Percentiles rank a stretch among this genome's conserved stretches.
phyloP scores from a whole-genome alignment of 1,284 basidiomycete species.

The Ceratobasidium sp. region DNA sequence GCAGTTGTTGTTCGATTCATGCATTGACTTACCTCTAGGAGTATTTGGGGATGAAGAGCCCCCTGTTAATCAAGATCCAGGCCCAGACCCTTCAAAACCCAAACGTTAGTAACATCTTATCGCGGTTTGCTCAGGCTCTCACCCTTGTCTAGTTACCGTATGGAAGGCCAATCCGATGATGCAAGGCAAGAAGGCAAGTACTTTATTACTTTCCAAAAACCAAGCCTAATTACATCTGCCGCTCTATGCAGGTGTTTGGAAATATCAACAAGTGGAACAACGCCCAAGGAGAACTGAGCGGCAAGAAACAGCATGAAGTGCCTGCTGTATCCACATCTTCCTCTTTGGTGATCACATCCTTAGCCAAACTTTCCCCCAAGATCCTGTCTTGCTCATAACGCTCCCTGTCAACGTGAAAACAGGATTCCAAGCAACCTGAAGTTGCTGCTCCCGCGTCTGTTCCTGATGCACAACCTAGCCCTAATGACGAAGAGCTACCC shows the following conservation, averaged over 20 bases:
- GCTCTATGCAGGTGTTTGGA: slow-evolving; percentile 68
- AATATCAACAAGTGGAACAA: slow-evolving; percentile 96
- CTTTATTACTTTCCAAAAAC: slow-evolving; percentile 8
- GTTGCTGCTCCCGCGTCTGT: background rate
- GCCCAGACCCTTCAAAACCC: slow-evolving; percentile 32
- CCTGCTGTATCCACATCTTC: slow-evolving; percentile 45
- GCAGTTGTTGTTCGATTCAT: background rate
- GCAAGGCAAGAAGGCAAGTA: slow-evolving; percentile 86
- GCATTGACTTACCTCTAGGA: background rate
- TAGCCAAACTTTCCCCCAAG: slow-evolving; percentile 33
- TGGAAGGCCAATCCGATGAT: slow-evolving; percentile 82
- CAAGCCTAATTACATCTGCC: background rate
- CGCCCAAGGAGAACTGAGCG: slow-evolving; percentile 82
- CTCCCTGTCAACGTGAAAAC: slow-evolving; percentile 20
- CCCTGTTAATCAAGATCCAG: background rate
- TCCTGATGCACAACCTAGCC: slow-evolving; percentile 1
- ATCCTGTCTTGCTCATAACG: slow-evolving; percentile 28
- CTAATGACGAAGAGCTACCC: slow-evolving; percentile 37
- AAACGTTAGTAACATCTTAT: slow-evolving; percentile 16
- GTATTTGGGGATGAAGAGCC: slow-evolving; percentile 29
- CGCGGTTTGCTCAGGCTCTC: background rate
- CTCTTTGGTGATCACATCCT: slow-evolving; percentile 51
- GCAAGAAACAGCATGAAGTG: slow-evolving; percentile 48
- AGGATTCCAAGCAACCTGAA: slow-evolving; percentile 28
- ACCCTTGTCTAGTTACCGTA: slow-evolving; percentile 8